phyloP scores from a whole-genome alignment of 129 eudicot species.

The Helianthus annuus region HanXRQr2.0-SUNRISE NC_035449.2:10757289-10757788 shows the following conservation, averaged over 20 bases:
- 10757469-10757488: neutral
- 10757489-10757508: neutral
- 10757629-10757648: neutral
- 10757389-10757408: no score
- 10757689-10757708: neutral
- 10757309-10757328: no score
- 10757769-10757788: neutral
- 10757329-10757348: no score
- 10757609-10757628: neutral
- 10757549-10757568: neutral
- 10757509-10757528: neutral
- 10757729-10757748: neutral
- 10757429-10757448: no score
- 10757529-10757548: neutral
- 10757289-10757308: no score
- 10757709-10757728: neutral
- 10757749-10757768: neutral
- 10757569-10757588: neutral
- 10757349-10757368: no score
- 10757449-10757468: neutral
- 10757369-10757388: no score
- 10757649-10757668: neutral
- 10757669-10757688: neutral
- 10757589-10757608: neutral
- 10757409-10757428: no score